Evolutionary conservation across 2,329 filamentous ascomycete species (phyloP).

Genomic region (Botryotinia convoluta): DNA sequence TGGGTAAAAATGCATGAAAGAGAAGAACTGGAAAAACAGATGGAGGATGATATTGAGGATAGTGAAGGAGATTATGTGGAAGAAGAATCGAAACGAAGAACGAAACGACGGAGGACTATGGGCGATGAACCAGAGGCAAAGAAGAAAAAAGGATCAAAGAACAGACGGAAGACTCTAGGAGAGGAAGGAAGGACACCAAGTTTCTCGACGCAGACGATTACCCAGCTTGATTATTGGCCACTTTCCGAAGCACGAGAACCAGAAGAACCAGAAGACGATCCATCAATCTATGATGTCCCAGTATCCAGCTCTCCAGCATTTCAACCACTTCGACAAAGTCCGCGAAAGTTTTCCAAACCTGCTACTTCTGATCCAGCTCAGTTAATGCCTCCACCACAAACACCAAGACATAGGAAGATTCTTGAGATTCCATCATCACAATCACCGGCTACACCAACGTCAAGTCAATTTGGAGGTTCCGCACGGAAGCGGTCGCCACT

Average conservation of each 20-base stretch:
- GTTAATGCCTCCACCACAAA: conserved; percentile 32
- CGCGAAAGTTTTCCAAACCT: not conserved
- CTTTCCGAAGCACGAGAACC: conserved; percentile 7
- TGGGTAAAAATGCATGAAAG: conserved; percentile 24
- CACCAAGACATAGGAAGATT: conserved; percentile 28
- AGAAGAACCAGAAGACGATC: conserved; percentile 16
- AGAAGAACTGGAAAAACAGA: conserved; percentile 2
- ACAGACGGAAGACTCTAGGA: conserved; percentile 30
- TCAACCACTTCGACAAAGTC: conserved; percentile 12
- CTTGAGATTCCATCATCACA: conserved; percentile 38
- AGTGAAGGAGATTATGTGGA: conserved; percentile 26
- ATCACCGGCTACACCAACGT: conserved; percentile 37
- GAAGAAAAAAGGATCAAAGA: conserved; percentile 13
- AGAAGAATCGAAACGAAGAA: conserved; percentile 24
- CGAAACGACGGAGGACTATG: conserved; percentile 30
- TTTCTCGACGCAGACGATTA: conserved; percentile 35
- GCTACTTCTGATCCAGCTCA: conserved; percentile 7
- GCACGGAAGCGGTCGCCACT: conserved; percentile 25
- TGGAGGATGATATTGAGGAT: conserved; percentile 23
- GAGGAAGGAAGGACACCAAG: conserved; percentile 25
- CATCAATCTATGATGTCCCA: conserved; percentile 29
- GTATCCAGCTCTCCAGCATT: conserved; percentile 22
- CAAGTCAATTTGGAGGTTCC: conserved; percentile 27
- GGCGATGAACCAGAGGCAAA: conserved; percentile 5
- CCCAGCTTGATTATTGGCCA: conserved; percentile 33